Evolutionary conservation across 2,329 filamentous ascomycete genomes (phyloP).

Genomic region (Emmonsiellopsis sp.): DNA sequence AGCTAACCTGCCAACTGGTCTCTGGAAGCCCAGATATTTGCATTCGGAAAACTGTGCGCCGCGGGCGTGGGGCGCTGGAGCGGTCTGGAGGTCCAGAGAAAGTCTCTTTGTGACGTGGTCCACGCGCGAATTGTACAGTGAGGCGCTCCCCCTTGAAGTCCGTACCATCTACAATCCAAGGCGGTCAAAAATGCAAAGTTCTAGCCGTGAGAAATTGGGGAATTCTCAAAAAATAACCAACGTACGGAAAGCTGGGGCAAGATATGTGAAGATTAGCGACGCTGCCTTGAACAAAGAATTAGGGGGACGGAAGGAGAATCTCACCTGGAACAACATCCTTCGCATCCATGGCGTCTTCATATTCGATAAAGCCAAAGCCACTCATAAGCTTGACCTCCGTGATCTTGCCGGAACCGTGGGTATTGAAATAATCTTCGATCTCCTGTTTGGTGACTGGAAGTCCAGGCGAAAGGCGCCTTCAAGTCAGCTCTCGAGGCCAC

Average conservation of each 20-base stretch:
- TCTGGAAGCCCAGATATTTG: conserved; percentile 95
- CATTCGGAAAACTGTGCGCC: conserved; percentile 94
- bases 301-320: conserved; percentile 11
- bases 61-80: conserved; percentile 61
- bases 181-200: conserved; percentile 1
- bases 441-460: conserved; percentile 85
- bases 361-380: conserved; percentile 98
- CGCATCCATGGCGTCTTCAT: conserved; percentile 96
- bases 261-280: background rate
- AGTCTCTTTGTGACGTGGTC: conserved; percentile 61
- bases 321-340: conserved; percentile 95
- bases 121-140: conserved; percentile 95
- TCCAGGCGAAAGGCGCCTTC: conserved; percentile 20
- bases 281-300: conserved; percentile 5
- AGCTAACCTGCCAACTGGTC: conserved; percentile 99
- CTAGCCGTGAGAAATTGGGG: conserved; percentile 10
- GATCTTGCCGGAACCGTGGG: conserved; percentile 89
- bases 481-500: conserved; percentile 23
- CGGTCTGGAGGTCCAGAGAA: conserved; percentile 56
- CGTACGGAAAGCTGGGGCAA: conserved; percentile 46
- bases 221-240: conserved; percentile 9
- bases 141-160: conserved; percentile 97
- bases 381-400: conserved; percentile 99
- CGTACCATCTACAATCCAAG: conserved; percentile 62
- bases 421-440: conserved; percentile 89